Evolutionary conservation across 371 early-diverging fungal species (phyloP), one percentile per base, ranked within the genome.

Genomic region (Mucor indicus): DNA sequence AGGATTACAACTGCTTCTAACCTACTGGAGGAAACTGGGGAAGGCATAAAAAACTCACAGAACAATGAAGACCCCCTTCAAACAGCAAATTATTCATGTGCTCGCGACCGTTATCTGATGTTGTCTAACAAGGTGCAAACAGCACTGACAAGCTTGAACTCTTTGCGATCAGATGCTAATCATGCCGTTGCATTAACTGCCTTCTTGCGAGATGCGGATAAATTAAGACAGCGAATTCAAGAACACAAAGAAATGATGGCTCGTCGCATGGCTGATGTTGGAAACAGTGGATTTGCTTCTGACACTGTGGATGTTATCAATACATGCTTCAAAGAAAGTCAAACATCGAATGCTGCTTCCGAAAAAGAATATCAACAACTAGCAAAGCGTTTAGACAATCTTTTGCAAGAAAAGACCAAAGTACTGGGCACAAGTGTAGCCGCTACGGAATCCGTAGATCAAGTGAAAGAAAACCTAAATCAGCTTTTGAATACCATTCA

Each of bases 21-120:
- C 4, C 40, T 59, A 9, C 43, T 74, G 16, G 50, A 60, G 9
- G 55, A 52, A 15, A 59, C 48, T 10, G 62, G 54, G 1, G 30
- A 38, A 17, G 60, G 52, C 12, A 66, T 72, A 30, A 35, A 40
- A 23, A 21, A 50, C 9, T 57, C 48, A 9, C 50, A 57, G 9
- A 50, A 41, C 21, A 51, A 52, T n/a, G 62, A 66, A 16, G 73
- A 72, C 42, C 64, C 73, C 6, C 37, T 72, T 9, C 63, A 72
- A 21, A 73, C 61, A 0, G 74, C 74, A 25, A 73, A 73, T 25
- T 69, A 73, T 21, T 60, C 74, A 1, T 69, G 74, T 50, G 69
- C 69, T 13, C 55, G 64, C 0, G 74, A 73, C 29, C 48, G 74
- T 30, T 62, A 64, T 42, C 22, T 38, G 0, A 13, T 44, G 3